Base-by-base conservation (phyloP, 2,329 filamentous ascomycete species). In the Fusarium devonianum region DNA sequence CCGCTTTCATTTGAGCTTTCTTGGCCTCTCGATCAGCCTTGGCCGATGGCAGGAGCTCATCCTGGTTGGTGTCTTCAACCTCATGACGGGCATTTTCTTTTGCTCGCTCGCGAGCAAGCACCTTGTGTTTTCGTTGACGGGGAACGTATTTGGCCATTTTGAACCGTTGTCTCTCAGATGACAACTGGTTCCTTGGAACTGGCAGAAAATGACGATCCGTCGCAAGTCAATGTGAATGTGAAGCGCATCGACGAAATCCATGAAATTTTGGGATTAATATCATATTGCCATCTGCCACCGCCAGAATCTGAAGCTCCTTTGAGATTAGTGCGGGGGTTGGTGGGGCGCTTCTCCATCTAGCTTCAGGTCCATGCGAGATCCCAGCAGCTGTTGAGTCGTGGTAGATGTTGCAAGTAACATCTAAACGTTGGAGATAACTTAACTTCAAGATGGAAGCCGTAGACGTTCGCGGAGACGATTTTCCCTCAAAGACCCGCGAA, bases 91-190 rank as follows among this genome's bases (percentile, higher is more conserved):
- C 70, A 53, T 75, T 73, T 50, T 79, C 71, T 35, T 73, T 68
- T 37, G 75, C 75, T 66, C 81, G 81, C 63, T 83, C 75, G 29
- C 87, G 83, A 21, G 87, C 88, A 14, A 89, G 76, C 26, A 84
- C 85, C 65, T 83, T 87, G 69, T 87, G 85, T 72, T 88, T 88
- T 52, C 85, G 77, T 73, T 86, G 82, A 18, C 85, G 77, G 26
- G 85, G 83, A 1, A 86, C 81, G 56, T 85, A 87, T 64, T 80
- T 81, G 4, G 73, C 73, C 79, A 83, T 83, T 12, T 13, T 55
- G 28, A 14, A 16, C 35, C 43, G 25, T 16, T 41, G 34, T 51
- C 44, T 49, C 25, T 12, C 12, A 14, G 50, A 38, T 44, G 50
- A 54, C 39, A 33, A 35, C n/a, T 16, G 43, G 19, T 36, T 34